Conservation (phyloP, 2,329 filamentous ascomycete species). For the Parastagonospora avenae region DNA sequence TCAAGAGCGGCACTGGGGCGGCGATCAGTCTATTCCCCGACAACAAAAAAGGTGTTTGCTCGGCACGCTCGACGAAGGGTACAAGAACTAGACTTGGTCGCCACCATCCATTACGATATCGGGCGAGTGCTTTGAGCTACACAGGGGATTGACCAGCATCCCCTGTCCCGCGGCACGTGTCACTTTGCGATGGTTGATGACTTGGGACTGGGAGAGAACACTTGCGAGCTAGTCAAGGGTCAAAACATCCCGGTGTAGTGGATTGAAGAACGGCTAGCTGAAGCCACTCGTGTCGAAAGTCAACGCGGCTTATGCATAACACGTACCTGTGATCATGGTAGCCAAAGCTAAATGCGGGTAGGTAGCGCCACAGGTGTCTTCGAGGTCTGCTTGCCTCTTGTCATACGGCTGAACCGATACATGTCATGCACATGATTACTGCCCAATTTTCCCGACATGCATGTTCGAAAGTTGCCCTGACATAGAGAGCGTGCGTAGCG, state of each 20-base stretch:
- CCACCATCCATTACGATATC: constrained; percentile 36
- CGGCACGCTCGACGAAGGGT: constrained; percentile 30
- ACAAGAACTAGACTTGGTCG: constrained; percentile 27
- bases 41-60: constrained; percentile 17
- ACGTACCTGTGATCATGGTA: constrained; percentile 7
- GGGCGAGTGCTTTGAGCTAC: constrained; percentile 17
- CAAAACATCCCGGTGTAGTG: constrained; percentile 2
- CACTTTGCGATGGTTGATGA: constrained; percentile 17
- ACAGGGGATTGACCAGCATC: constrained; percentile 21
- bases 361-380: constrained; percentile 26
- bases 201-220: constrained; percentile 11
- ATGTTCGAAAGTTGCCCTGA: constrained; percentile 8
- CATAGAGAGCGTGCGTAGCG: constrained; percentile 21
- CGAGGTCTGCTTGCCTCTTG: constrained; percentile 19
- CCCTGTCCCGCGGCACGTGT: constrained; percentile 27
- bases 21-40: constrained; percentile 35
- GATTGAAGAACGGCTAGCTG: constrained; percentile 1
- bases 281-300: neutral
- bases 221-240: constrained; percentile 11
- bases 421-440: constrained; percentile 24
- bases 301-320: neutral
- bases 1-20: constrained; percentile 35
- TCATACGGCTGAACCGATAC: constrained; percentile 25
- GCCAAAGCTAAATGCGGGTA: constrained; percentile 26
- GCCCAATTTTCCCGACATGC: constrained; percentile 22